Base-by-base conservation (phyloP, 2,329 filamentous ascomycete species). In the Penicillium sp. region DNA sequence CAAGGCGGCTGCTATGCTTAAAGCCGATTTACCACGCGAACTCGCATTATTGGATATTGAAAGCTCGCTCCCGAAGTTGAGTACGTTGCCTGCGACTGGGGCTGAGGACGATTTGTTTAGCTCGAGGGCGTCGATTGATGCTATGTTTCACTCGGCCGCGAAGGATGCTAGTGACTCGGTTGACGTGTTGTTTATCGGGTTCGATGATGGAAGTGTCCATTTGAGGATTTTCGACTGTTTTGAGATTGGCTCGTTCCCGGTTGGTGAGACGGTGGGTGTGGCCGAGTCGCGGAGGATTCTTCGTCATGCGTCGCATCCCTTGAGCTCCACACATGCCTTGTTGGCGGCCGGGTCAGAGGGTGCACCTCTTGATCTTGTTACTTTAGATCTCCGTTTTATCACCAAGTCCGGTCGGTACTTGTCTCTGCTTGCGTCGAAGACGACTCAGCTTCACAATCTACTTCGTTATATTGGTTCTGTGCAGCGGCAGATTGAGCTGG, bases 161-260 rank as follows among this genome's bases (percentile, higher is more conserved):
- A 81, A 85, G 35, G 84, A 85, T 52, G 85, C 90, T 50, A 86
- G 87, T 60, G 86, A 91, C 61, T 82, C 86, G n/a, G 87, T 95
- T 44, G 90, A 93, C 71, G 84, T 93, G 62, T 86, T 96, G 77
- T 78, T 93, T 5, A 83, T 90, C 2, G 90, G 90, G 5, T 90
- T 87, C 4, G 83, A 84, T 55, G 84, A 90, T 61, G 90, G 90
- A 9, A 82, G 79, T 19, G 80, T 96, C 13, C 88, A 93, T 69
- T 79, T 96, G 19, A 90, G 87, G 64, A 91, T 96, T 48, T 93
- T 93, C 71, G 90, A 96, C 71, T 93, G 90, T 6, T 91, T 96
- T 66, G 83, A 90, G 58, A 88, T 96, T 56, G 90, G 91, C 3
- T 56, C 80, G 82, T 55, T 82, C 78, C 27, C 70, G 73, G 2